Base-by-base conservation (phyloP, 495 filamentous ascomycete genomes). In the Penicillium verhagenii region DNA sequence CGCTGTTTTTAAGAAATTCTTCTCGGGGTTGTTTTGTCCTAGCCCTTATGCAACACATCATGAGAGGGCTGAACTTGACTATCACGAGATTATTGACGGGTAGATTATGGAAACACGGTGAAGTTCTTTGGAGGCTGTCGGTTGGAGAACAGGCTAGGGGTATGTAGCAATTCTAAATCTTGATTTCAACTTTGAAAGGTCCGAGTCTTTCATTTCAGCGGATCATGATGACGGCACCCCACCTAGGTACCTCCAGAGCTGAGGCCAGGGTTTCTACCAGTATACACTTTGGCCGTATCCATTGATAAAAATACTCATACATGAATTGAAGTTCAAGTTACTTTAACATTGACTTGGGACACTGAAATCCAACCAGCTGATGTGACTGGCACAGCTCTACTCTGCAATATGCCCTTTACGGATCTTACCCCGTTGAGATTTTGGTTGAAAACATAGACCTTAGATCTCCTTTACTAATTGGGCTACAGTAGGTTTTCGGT, bases 101-200 rank as follows among this genome's bases (percentile, higher is more conserved):
- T 25, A 24, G 21, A n/a, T 44, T 44, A 24, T 44, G 25, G 11
- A 44, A 24, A 25, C 40, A 24, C 40, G 11, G 20, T 44, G 20
- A 44, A 44, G 40, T 44, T 44, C 20, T 44, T 44, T 44, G 40
- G 40, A 44, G 40, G 40, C 40, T 44, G 19, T 25, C 20, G 19
- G 19, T 44, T 44, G 40, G 20, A 44, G 40, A 44, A 44, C 25
- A 44, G 40, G 40, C 40, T 44, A 43, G 19, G 37, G 37, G 37
- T 39, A 39, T 39, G 40, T 43, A 43, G 40, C 40, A 43, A 43
- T 43, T 43, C 40, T 43, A 39, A 39, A 39, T 43, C 40, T 43
- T 43, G 40, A 43, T 24, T 43, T 43, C 40, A 43, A 18, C 37
- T 39, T n/a, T 39, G 20, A 43, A 43, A 43, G 40, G 40, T 43